Evolutionary conservation across 768 basidiomycete genomes (phyloP).

Genomic region (Boletus tomentosulus): DNA sequence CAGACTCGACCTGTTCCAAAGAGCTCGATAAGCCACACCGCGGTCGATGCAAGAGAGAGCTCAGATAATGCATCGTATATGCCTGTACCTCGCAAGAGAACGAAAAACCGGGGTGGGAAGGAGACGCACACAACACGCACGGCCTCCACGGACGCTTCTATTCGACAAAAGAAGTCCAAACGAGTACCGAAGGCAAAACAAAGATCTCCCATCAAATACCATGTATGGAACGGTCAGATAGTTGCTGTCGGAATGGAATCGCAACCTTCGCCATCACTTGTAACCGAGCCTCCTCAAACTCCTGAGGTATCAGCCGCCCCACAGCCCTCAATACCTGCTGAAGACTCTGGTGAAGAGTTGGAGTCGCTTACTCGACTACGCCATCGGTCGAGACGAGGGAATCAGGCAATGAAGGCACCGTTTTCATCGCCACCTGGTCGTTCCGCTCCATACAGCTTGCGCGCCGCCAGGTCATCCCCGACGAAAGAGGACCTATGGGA

Average conservation of each 20-base stretch:
- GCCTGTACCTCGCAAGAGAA: background rate
- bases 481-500: background rate
- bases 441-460: background rate
- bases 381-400: background rate
- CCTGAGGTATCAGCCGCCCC: background rate
- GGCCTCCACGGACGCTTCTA: background rate
- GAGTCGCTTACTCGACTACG: background rate
- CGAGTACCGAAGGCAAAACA: background rate
- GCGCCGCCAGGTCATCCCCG: background rate
- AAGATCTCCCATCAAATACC: background rate
- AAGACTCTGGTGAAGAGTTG: background rate
- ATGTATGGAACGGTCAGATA: conserved; percentile 15
- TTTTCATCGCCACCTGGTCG: background rate
- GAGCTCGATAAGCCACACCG: background rate
- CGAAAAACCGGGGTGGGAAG: background rate
- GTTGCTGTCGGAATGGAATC: conserved; percentile 2
- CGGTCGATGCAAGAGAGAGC: background rate
- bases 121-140: background rate
- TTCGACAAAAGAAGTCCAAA: background rate
- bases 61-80: background rate
- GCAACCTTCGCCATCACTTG: background rate
- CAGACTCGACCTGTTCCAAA: background rate
- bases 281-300: background rate
- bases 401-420: background rate
- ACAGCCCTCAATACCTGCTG: background rate